These are phyloP conservation scores for Dionaea muscipula DNA, from an alignment of 179 eudicot genomes.

Conservation along the genomic window DNA sequence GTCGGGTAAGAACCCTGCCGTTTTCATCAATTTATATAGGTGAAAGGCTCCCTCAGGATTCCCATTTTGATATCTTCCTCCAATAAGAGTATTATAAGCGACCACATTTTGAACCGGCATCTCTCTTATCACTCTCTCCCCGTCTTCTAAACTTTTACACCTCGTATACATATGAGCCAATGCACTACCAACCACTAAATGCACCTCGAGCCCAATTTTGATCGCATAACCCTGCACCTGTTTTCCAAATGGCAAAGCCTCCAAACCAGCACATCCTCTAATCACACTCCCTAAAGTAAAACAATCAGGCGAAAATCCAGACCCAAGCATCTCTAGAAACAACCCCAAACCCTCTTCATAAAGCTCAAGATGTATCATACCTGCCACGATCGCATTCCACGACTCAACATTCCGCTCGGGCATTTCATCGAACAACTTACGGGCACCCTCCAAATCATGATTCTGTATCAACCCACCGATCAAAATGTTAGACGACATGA, in stretches of 20 bases:
- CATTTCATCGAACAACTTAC: conserved; percentile 58
- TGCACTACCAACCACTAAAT: conserved; percentile 58
- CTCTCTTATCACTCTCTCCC: conserved; percentile 42
- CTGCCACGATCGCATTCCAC: conserved; percentile 76
- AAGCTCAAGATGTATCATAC: conserved; percentile 39
- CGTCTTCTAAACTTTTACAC: conserved; percentile 51
- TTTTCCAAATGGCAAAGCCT: conserved; percentile 33
- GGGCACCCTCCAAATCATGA: conserved; percentile 45
- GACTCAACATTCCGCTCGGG: conserved; percentile 54
- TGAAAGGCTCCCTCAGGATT: conserved; percentile 53
- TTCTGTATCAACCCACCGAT: conserved; percentile 47
- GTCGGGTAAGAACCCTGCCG: conserved; percentile 53
- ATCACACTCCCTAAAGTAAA: conserved; percentile 61
- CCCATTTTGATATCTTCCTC: conserved; percentile 68
- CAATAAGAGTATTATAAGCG: conserved; percentile 61
- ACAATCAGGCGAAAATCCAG: conserved; percentile 53
- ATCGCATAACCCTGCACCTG: conserved; percentile 55
- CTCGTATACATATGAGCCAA: conserved; percentile 83
- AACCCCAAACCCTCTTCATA: conserved; percentile 56
- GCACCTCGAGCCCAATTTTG: conserved; percentile 40
- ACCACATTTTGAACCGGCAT: conserved; percentile 43
- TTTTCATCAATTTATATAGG: conserved; percentile 49
- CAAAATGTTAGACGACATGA: conserved; percentile 70
- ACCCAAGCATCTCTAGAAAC: conserved; percentile 37
- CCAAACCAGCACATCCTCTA: conserved; percentile 75